Evolutionary conservation across 192 early-diverging fungal genomes (phyloP), one percentile per base, ranked within the genome.

Genomic region (Mortierella claussenii): DNA sequence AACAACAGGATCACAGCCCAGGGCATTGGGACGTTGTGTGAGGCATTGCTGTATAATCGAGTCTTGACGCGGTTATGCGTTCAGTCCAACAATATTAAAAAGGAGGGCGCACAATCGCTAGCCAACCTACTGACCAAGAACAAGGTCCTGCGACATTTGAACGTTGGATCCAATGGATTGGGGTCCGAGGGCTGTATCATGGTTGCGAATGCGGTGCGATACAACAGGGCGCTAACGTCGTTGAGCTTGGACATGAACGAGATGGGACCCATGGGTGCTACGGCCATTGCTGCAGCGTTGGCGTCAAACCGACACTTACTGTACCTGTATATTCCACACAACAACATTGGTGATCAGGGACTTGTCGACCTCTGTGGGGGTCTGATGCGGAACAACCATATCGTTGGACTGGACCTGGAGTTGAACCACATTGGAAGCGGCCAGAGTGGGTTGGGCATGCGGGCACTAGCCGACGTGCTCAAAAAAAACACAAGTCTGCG

Each of bases 101-200:
- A n/a, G 12, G 34, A 49, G 2, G 80, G 67, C 1, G 80, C 69
- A 31, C 32, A 40, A n/a, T 32, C 15, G 12, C 40, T 81, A 9
- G 60, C 80, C 2, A 55, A 47, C 11, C 52, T 81, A 10, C 28
- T 81, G 30, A 51, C 42, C 43, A 62, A 65, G 45, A 81, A 81
- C 50, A 28, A 54, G 10, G 68, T 60, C 15, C 15, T 81, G 9
- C 63, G 64, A 49, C 68, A 78, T 40, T 27, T 81, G 21, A 75
- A 86, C 37, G 37, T 85, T 3, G 82, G 82, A 4, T 67, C 68
- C 20, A 81, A 81, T 53, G 68, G 74, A 11, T 18, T 81, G 33
- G 67, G 65, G 1, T 13, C 34, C 3, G 63, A 50, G 18, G 80
- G 80, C 1, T 56, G 67, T 26, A 13, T 44, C 4, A 23, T 44